These are phyloP conservation scores for Stephanodiscus minutulus DNA, from an alignment of 108 stramenopile genomes.

Conservation along the genomic window DNA sequence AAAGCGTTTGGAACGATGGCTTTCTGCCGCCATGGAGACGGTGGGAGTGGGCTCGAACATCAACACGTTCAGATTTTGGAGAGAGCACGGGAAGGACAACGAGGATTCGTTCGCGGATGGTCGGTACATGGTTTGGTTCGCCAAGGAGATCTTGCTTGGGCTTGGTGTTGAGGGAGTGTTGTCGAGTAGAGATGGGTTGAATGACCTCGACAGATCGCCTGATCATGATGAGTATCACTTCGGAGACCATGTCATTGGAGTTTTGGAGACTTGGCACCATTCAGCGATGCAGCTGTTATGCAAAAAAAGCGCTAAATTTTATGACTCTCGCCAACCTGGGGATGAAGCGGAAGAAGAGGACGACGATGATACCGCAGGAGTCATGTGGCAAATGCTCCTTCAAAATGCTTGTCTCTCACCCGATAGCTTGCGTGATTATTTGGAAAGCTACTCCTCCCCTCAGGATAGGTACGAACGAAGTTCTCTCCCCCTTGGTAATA, in stretches of 20 bases:
- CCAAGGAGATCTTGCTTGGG: constrained; percentile 9
- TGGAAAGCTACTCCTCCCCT: background rate
- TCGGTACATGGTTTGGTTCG: constrained; percentile 26
- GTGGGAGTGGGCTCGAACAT: constrained; percentile 7
- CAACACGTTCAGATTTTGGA: constrained; percentile 17
- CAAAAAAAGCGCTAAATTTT: background rate
- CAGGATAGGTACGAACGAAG: background rate
- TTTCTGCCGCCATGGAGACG: background rate
- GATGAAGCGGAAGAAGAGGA: constrained; percentile 4
- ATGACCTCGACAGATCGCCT: background rate
- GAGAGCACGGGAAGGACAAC: constrained; percentile 8
- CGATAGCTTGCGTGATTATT: background rate
- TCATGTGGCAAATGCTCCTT: constrained; percentile 31
- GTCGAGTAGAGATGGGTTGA: background rate
- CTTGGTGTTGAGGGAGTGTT: background rate
- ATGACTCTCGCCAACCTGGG: background rate
- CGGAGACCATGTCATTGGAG: background rate
- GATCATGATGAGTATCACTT: constrained; percentile 4
- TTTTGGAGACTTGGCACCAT: constrained; percentile 7
- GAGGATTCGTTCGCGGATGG: constrained; percentile 8
- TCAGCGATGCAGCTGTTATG: background rate
- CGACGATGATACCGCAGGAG: background rate
- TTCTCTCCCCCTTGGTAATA: background rate
- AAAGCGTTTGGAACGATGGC: constrained; percentile 8
- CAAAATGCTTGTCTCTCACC: constrained; percentile 12